Evolutionary conservation across 1,284 basidiomycete species (phyloP), one percentile per base, ranked within the genome.

Genomic region (Wolfiporia cocos): DNA sequence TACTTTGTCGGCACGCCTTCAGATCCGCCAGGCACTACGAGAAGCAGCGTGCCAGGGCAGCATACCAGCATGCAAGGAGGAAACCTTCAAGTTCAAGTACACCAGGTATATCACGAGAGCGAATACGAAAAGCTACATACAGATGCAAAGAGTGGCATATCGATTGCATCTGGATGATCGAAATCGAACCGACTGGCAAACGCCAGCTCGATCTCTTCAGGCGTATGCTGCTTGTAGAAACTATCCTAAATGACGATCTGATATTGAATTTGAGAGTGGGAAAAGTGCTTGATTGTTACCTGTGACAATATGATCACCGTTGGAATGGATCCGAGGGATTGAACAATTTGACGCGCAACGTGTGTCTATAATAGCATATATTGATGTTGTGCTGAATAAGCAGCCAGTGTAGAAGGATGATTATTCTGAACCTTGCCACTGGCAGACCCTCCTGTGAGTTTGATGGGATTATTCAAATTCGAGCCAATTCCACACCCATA

Each of bases 111-210:
- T 35, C 24, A 23, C 29, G 22, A n/a, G 24, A 6, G 14, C 37
- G 10, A 28, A 17, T 23, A 44, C 34, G 18, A 12, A 21, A 11
- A 7, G n/a, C n/a, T 20, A 67, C 77, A 43, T 58, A 92, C 91
- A 46, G 79, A 64, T 37, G 85, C 81, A 55, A 98, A 93, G 54
- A 92, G 69, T 2, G 82, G 77, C 76, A 91, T 89, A 62, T 98
- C 95, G 43, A 98, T 88, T 1, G 94, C 85, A 62, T 91, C 79
- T 3, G 36, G 95, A 55, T 93, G 91, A 58, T 98, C 95, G 62
- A 98, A 88, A 61, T 98, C 93, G 50, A 89, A 77, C 47, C 86
- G 72, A 55, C 84, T 93, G n/a, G 80, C 74, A 61, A 91, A 86
- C 0, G 95, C 95, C 12, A 87, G 69, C 19, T 72, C 73, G 17